Conservation (phyloP, 2,329 filamentous ascomycete genomes). For the Fusarium sp. region DNA sequence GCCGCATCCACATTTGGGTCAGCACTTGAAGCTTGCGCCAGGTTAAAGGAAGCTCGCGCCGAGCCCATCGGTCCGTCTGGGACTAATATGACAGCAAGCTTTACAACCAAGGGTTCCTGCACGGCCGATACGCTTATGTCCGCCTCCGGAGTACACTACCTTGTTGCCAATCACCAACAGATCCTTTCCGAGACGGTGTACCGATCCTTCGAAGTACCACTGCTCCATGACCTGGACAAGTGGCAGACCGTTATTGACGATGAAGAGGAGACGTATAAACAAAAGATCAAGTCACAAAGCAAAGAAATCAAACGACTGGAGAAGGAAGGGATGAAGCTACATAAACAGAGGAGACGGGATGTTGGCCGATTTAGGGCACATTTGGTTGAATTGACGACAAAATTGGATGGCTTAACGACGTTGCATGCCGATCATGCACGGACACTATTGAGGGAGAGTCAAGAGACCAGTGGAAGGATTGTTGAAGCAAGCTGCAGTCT, state of each 20-base stretch:
- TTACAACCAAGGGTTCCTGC: slow-evolving; percentile 61
- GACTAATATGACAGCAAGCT: slow-evolving; percentile 56
- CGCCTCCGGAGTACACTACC: slow-evolving; percentile 71
- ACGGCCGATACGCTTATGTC: slow-evolving; percentile 71
- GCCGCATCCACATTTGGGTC: slow-evolving; percentile 71
- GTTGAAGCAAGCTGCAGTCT: slow-evolving; percentile 72
- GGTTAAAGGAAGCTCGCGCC: slow-evolving; percentile 72
- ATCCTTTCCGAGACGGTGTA: slow-evolving; percentile 76
- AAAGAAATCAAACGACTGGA: slow-evolving; percentile 71
- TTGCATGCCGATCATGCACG: slow-evolving; percentile 70
- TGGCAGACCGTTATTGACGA: slow-evolving; percentile 72
- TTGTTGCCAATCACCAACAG: slow-evolving; percentile 75
- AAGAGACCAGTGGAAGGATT: slow-evolving; percentile 70
- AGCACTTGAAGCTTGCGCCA: slow-evolving; percentile 73
- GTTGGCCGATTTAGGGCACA: slow-evolving; percentile 70
- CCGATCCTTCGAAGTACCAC: slow-evolving; percentile 72
- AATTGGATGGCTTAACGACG: slow-evolving; percentile 69
- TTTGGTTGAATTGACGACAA: slow-evolving; percentile 69
- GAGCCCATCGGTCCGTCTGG: slow-evolving; percentile 59
- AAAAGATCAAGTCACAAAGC: slow-evolving; percentile 62
- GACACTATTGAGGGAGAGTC: slow-evolving; percentile 68
- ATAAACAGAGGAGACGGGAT: slow-evolving; percentile 67
- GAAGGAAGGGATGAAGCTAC: slow-evolving; percentile 70
- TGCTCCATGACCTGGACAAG: slow-evolving; percentile 74
- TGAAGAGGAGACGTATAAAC: slow-evolving; percentile 69